These are phyloP conservation scores for Apophysomyces variabilis DNA, from an alignment of 371 early-diverging fungal species.

Conservation along the genomic window DNA sequence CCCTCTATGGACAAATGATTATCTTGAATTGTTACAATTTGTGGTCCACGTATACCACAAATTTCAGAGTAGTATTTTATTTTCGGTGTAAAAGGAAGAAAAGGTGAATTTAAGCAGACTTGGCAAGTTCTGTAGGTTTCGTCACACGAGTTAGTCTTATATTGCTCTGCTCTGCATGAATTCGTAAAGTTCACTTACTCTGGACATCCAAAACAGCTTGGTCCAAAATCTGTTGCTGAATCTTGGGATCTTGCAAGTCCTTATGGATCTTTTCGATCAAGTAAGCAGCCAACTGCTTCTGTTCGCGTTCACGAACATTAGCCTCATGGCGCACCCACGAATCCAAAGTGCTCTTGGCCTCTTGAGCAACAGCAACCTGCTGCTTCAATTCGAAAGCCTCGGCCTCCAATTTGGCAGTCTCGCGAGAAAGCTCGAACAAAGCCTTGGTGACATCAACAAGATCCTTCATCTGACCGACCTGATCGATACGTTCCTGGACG, in stretches of 20 bases:
- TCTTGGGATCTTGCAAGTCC: slow-evolving; percentile 83
- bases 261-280: slow-evolving; percentile 86
- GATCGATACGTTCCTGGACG: slow-evolving; percentile 85
- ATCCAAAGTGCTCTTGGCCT: slow-evolving; percentile 90
- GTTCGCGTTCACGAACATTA: slow-evolving; percentile 91
- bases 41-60: background rate
- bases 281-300: slow-evolving; percentile 83
- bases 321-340: slow-evolving; percentile 97
- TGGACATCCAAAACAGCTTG: slow-evolving; percentile 60
- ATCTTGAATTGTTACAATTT: background rate
- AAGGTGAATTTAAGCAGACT: slow-evolving; percentile 32
- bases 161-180: background rate
- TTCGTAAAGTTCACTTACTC: slow-evolving; percentile 35
- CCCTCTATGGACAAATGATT: no score
- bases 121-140: slow-evolving; percentile 37
- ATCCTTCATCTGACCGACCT: slow-evolving; percentile 91
- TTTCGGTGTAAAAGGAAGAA: slow-evolving; percentile 2
- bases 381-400: slow-evolving; percentile 95
- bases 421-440: slow-evolving; percentile 92
- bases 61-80: background rate
- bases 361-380: slow-evolving; percentile 78
- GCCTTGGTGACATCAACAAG: slow-evolving; percentile 92
- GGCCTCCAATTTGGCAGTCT: slow-evolving; percentile 90
- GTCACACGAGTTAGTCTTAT: background rate
- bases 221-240: slow-evolving; percentile 62